Percentiles rank a stretch among this genome's conserved stretches.
phyloP scores from a whole-genome alignment of 352 stramenopile genomes.

The Hyaloperonospora brassicae region DNA sequence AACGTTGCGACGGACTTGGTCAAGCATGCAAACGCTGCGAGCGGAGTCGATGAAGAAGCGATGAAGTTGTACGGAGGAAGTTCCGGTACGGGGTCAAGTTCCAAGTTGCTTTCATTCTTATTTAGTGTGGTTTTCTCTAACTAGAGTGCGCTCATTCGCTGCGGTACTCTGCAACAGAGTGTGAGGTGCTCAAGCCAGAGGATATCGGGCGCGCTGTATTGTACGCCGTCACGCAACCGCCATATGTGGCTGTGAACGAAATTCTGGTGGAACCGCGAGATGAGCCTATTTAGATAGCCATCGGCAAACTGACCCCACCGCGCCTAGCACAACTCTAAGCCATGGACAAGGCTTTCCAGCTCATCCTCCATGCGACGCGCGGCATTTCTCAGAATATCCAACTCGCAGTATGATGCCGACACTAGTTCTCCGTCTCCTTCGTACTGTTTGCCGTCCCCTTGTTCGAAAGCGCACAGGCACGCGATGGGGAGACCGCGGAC shows the following conservation, averaged over 20 bases:
- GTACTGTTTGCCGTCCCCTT: slow-evolving; percentile 24
- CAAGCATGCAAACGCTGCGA: slow-evolving; percentile 64
- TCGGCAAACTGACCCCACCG: not conserved
- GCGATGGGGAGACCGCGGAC: slow-evolving; percentile 48
- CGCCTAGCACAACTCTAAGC: slow-evolving; percentile 27
- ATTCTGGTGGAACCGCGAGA: slow-evolving; percentile 87
- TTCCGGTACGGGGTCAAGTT: slow-evolving; percentile 35
- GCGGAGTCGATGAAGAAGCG: slow-evolving; percentile 67
- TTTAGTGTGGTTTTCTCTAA: too few species aligned
- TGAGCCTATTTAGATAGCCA: slow-evolving; percentile 51
- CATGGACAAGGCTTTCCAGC: slow-evolving; percentile 38
- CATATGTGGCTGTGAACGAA: slow-evolving; percentile 86
- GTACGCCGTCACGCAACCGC: slow-evolving; percentile 80
- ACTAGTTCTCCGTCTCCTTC: slow-evolving; percentile 15
- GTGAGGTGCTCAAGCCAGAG: slow-evolving; percentile 71
- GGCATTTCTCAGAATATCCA: slow-evolving; percentile 32
- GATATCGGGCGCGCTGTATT: slow-evolving; percentile 84
- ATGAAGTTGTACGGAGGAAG: slow-evolving; percentile 56
- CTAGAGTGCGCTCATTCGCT: not conserved
- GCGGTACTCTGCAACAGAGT: slow-evolving; percentile 34
- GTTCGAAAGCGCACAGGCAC: slow-evolving; percentile 47
- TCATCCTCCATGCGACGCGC: slow-evolving; percentile 39
- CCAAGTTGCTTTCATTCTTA: too few species aligned
- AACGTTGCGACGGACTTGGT: slow-evolving; percentile 89
- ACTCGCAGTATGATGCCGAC: slow-evolving; percentile 30